These are phyloP conservation scores for Hypoxylon trugodes DNA, from an alignment of 495 filamentous ascomycete genomes.

Conservation along the genomic window DNA sequence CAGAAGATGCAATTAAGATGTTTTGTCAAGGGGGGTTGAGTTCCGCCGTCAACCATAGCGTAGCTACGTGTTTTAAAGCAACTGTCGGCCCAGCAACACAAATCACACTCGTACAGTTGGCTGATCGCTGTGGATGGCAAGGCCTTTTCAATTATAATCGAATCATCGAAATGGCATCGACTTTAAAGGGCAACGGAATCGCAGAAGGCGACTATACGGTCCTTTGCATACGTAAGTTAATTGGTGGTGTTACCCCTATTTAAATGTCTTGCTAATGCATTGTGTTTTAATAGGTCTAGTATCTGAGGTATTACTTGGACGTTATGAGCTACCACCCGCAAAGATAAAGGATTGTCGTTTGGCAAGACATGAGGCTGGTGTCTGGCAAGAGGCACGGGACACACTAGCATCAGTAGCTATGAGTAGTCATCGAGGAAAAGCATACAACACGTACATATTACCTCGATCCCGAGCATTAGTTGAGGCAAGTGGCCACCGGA, in stretches of 20 bases:
- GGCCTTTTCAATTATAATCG: constrained; percentile 47
- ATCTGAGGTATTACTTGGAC: constrained; percentile 47
- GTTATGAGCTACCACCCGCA: constrained; percentile 45
- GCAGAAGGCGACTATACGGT: constrained; percentile 49
- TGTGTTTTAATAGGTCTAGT: constrained; percentile 33
- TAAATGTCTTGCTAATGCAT: not conserved
- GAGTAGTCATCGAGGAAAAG: constrained; percentile 33
- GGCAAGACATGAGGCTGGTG: constrained; percentile 44
- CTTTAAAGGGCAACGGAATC: constrained; percentile 33
- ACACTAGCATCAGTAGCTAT: constrained; percentile 19
- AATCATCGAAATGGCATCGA: constrained; percentile 22
- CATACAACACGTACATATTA: constrained; percentile 45
- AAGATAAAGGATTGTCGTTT: constrained; percentile 33
- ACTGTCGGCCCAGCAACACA: constrained; percentile 30
- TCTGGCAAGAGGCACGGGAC: constrained; percentile 35
- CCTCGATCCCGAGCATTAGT: constrained; percentile 45
- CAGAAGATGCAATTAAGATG: constrained; percentile 20
- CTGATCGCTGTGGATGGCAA: constrained; percentile 47
- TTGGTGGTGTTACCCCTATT: too few species aligned
- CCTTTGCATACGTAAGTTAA: constrained; percentile 40
- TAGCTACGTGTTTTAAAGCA: constrained; percentile 43
- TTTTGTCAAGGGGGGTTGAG: not conserved
- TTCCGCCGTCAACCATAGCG: constrained; percentile 1
- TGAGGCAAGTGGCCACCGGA: constrained; percentile 48
- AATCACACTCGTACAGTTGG: constrained; percentile 25